Conservation (phyloP, 2,329 filamentous ascomycete species). For the Aspergillus proliferans region DNA sequence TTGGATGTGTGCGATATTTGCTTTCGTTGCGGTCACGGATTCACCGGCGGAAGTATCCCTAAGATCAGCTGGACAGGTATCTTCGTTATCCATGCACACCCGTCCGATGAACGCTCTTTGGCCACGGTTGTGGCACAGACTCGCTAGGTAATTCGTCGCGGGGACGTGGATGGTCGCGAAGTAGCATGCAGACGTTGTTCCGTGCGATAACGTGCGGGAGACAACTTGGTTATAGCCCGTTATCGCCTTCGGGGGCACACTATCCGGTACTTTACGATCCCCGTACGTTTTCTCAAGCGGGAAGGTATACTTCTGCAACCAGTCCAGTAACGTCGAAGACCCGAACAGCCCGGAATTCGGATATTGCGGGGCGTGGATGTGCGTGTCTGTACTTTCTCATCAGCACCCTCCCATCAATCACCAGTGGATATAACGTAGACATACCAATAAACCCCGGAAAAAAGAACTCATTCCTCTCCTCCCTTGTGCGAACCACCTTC, state of each 20-base stretch:
- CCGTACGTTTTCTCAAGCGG: constrained; percentile 76
- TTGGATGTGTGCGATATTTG: constrained; percentile 61
- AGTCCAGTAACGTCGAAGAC: constrained; percentile 84
- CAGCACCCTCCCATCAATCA: background rate
- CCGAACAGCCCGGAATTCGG: constrained; percentile 93
- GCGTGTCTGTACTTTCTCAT: constrained; percentile 60
- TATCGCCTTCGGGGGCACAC: constrained; percentile 21
- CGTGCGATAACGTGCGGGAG: constrained; percentile 73
- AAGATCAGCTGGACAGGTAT: constrained; percentile 68
- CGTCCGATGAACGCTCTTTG: constrained; percentile 88
- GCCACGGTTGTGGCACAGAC: constrained; percentile 70
- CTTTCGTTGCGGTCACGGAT: constrained; percentile 51
- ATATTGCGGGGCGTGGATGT: constrained; percentile 92
- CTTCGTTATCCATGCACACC: constrained; percentile 81
- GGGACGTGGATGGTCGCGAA: constrained; percentile 83
- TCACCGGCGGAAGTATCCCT: constrained; percentile 61
- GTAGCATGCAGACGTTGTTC: constrained; percentile 92
- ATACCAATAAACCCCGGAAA: constrained; percentile 45
- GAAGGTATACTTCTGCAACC: constrained; percentile 92
- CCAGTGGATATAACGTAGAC: constrained; percentile 1
- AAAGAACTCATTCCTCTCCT: constrained; percentile 38
- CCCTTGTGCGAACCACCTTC: constrained; percentile 32
- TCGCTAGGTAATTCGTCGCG: constrained; percentile 84
- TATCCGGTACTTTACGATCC: constrained; percentile 12
- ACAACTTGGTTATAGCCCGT: constrained; percentile 72